Evolutionary conservation across 208 protist genomes (phyloP), one percentile per base, ranked within the genome.

Genomic region (Trichomonas vaginalis): DNA sequence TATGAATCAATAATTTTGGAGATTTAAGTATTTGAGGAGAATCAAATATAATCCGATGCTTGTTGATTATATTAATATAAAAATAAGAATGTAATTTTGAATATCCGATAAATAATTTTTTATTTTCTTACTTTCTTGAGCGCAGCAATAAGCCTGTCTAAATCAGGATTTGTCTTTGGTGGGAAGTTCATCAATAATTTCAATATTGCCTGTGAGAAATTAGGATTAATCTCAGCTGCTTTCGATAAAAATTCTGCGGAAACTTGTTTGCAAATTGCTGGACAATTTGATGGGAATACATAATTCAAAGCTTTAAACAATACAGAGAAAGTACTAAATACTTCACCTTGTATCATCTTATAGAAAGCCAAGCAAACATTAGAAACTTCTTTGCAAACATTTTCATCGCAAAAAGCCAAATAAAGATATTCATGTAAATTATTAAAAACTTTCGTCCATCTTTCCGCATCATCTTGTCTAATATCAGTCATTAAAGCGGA

Each of bases 131-230:
- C 86, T 51, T 92, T 92, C 86, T 92, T 92, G 23, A 92, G 37
- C 3, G 23, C 14, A 35, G 45, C 86, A 39, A 92, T 45, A 39
- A 92, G 86, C 32, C 45, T 45, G 45, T 92, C 86, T 27, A 92
- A 92, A 47, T 92, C 86, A 3, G 86, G 27, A 92, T 92, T 14
- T 0, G 45, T 92, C n/a, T 92, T 92, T 32, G 86, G 45, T 35
- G 86, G 86, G 86, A 92, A 92, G 37, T 92, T 92, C 45, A 92
- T 92, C 32, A 92, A 51, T 17, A 92, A 32, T 47, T 92, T 92
- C 23, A 92, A 39, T 39, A 92, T 51, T 27, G 86, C 39, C 32
- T 92, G 86, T 39, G 86, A 92, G 37, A 92, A 92, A 10, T 23
- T 35, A 0, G 40, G 17, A 92, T 45, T 92, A 39, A 92, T 92